A percentile compares a stretch with the other conserved stretches of the same genome.
These are phyloP conservation scores for Leishmania amazonensis DNA, from an alignment of 208 protist genomes.

Conservation along the genomic window DNA sequence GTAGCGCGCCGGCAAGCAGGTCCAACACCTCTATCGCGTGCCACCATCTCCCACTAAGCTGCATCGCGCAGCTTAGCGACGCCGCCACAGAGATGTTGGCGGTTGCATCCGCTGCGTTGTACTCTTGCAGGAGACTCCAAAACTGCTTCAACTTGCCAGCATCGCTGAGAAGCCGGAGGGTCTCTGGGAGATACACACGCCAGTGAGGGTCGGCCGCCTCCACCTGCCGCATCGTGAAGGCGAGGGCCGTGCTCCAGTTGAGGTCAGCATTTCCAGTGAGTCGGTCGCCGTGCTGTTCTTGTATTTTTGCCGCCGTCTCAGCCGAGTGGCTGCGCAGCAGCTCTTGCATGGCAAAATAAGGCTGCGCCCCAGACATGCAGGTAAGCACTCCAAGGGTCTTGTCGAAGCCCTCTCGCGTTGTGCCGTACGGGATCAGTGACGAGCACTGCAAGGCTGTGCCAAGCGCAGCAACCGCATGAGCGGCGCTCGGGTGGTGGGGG, in stretches of 20 bases:
- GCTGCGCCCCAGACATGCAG: constrained; percentile 49
- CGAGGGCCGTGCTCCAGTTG: constrained; percentile 56
- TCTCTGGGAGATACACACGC: constrained; percentile 46
- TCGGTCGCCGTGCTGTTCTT: constrained; percentile 65
- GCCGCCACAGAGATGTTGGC: constrained; percentile 53
- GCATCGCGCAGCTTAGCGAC: constrained; percentile 56
- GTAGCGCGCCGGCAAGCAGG: constrained; percentile 41
- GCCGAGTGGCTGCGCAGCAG: constrained; percentile 43
- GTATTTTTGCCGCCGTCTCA: constrained; percentile 28
- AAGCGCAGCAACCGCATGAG: constrained; percentile 12
- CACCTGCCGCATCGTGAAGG: constrained; percentile 34
- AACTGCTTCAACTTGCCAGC: constrained; percentile 51
- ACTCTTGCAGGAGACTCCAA: constrained; percentile 57
- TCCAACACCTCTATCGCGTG: constrained; percentile 68
- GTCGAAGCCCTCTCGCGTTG: constrained; percentile 23
- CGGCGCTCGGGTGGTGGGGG: constrained; percentile 12
- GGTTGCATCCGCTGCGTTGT: constrained; percentile 22
- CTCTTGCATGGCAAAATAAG: constrained; percentile 52
- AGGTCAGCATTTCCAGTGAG: constrained; percentile 43
- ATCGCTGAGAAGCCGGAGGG: constrained; percentile 84
- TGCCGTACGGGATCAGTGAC: constrained; percentile 28
- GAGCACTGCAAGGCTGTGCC: constrained; percentile 26
- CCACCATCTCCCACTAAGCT: constrained; percentile 63
- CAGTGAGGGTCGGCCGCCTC: constrained; percentile 36
- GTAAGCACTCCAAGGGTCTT: constrained; percentile 39